Base-by-base conservation (phyloP, 768 basidiomycete species). In the Panus rudis region DNA sequence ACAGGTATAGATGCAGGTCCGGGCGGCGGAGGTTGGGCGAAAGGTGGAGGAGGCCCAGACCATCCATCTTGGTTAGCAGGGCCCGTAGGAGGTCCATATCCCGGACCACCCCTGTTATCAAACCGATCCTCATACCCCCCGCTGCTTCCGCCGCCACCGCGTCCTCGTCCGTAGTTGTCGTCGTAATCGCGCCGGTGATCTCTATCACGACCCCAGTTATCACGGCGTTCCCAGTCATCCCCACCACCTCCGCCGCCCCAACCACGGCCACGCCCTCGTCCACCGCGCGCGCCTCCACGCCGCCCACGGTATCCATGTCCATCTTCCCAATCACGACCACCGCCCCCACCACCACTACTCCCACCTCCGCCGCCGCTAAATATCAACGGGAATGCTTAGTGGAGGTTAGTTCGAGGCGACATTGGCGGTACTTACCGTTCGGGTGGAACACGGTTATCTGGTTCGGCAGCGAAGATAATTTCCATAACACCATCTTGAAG, bases 401-500 rank as follows among this genome's bases (percentile, higher is more conserved):
- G 28, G 28, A 30, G 10, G 28, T 10, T 30, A n/a, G n/a, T 10
- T 10, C n/a, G 10, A 30, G n/a, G n/a, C 28, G 28, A 10, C 10
- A 10, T 30, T 30, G 28, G 28, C 7, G 6, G 33, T 7, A 35
- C 16, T 20, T 20, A 70, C 67, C 68, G 63, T 52, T 66, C 68
- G 37, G 50, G 50, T 14, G 65, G 61, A 16, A 66, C 70, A 30
- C 67, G 65, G 17, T 74, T 63, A 30, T 72, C 67, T 1, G 67
- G 63, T 45, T 97, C 92, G 84, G 89, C 94, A 24, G 84, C 84
- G 51, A 86, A 89, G 0, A 77, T 68, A 34, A 97, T 81, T 42
- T 93, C 88, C 78, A 96, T 83, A 1, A 83, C 78, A 12, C 96
- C 92, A 54, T 92, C 91, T 56, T 85, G 84, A 41, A 78, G 63